Base-by-base conservation (phyloP, 192 early-diverging fungal species). In the Coemansia sp. region DNA sequence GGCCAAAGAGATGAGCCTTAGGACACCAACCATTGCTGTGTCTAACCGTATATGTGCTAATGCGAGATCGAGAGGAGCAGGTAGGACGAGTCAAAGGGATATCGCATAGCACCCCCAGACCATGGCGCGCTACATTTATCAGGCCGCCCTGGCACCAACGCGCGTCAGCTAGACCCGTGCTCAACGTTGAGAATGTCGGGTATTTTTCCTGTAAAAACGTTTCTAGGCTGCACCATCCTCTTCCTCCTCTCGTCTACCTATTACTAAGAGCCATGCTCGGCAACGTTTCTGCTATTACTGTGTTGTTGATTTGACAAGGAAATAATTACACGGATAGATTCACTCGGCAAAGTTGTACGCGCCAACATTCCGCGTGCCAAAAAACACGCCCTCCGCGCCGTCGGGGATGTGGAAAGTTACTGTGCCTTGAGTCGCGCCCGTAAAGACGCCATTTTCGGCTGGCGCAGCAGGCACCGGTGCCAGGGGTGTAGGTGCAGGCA, bases 291-390 rank as follows among this genome's bases (percentile, higher is more conserved):
- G 39, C 39, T 3, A 26, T 8, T 4, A 14, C 7, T 22, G 19
- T 21, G 30, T 31, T 38, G 7, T 17, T 17, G 10, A 18, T 35
- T 16, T 14, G 20, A 30, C 22, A 3, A 14, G 16, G 11, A 19
- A 38, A 14, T 29, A 44, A 27, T 19, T 17, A 30, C 20, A n/a
- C n/a, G n/a, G n/a, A 40, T 5, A 23, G n/a, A 8, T 18, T 41
- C 23, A 50, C 12, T 8, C 33, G 18, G 39, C 33, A 54, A 62
- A 62, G 7, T 54, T 30, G 33, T 47, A 62, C 7, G 45, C 45
- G 14, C 60, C 60, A 8, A 62, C 18, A 29, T 62, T 54, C 34
- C 60, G 60, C 12, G 47, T 50, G 9, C 38, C 60, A 17, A 49
- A 43, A 19, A 62, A 22, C 5, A 62, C 60, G 10, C 47, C 47